Base-by-base conservation (phyloP, 2,329 filamentous ascomycete species). In the Penicillium sp. region DNA sequence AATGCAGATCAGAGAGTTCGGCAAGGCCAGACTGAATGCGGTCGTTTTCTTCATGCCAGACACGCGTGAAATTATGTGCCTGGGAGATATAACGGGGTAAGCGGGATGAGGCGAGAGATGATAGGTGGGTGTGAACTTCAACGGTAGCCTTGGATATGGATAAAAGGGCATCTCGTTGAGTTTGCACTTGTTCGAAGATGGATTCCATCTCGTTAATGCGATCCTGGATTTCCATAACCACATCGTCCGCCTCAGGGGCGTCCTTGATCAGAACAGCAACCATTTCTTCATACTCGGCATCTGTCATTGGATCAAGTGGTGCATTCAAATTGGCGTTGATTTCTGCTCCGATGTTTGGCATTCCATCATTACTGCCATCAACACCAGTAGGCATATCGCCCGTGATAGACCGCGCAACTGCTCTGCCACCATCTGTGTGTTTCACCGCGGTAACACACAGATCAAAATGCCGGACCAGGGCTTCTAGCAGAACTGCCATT, bases 361-460 rank as follows among this genome's bases (percentile, higher is more conserved):
- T 66, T 27, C 61, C 64, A 5, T 65, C 66, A 34, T 67, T 65
- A 36, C 67, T 67, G 43, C 67, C 67, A 73, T 81, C 58, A 67
- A 82, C 64, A 70, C 80, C 66, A 70, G 82, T 72, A 36, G 77
- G 77, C 29, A 81, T 81, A 61, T 89, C 87, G 40, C 86, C 87
- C 0, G 85, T 74, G 39, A 78, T 87, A 59, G 84, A 87, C 47
- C 83, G 81, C 10, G 86, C 83, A 6, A 87, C 88, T 42, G 85
- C 87, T 11, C 85, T 85, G 5, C 87, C 89, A 29, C 88, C 89
- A 75, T 96, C 91, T 3, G 92, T 97, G 47, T 93, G 91, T 56
- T 91, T 89, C 40, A 97, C 87, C 0, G 93, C 93, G 1, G 88
- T 93, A 13, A 96, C 90, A 71, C 93, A 97, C 60, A 96, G 84